Conservation (phyloP, 73 alveolate species). For the Tetrahymena thermophila region DNA sequence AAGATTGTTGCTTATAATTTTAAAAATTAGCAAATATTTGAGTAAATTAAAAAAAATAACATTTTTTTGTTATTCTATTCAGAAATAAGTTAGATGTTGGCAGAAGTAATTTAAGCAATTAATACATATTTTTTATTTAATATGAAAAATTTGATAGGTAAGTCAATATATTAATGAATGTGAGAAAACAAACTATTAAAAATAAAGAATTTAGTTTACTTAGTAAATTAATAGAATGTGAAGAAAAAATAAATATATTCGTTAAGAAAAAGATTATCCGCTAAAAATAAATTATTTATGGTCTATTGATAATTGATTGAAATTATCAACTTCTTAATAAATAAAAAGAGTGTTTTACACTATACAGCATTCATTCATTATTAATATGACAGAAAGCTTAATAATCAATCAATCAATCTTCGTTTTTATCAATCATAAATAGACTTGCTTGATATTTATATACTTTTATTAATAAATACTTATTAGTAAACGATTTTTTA, state of each 20-base stretch:
- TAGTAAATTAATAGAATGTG: not conserved
- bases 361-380: not conserved
- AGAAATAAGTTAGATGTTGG: not conserved
- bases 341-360: not conserved
- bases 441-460: not conserved
- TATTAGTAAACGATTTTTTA: not conserved
- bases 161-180: not conserved
- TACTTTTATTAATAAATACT: not conserved
- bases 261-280: conserved; percentile 1
- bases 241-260: not conserved
- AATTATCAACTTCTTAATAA: not conserved
- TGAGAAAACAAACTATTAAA: no score
- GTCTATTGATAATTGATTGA: not conserved
- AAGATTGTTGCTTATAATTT: not conserved
- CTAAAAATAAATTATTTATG: not conserved
- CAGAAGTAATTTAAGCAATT: not conserved
- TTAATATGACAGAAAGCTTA: not conserved
- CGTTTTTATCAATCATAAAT: no score
- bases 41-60: not conserved
- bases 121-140: no score
- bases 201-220: not conserved
- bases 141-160: not conserved
- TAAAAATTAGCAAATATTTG: no score
- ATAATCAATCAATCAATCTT: no score
- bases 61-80: no score